Base-by-base conservation (phyloP, 164 flowering plant genomes). In the Litsea cubeba region DNA sequence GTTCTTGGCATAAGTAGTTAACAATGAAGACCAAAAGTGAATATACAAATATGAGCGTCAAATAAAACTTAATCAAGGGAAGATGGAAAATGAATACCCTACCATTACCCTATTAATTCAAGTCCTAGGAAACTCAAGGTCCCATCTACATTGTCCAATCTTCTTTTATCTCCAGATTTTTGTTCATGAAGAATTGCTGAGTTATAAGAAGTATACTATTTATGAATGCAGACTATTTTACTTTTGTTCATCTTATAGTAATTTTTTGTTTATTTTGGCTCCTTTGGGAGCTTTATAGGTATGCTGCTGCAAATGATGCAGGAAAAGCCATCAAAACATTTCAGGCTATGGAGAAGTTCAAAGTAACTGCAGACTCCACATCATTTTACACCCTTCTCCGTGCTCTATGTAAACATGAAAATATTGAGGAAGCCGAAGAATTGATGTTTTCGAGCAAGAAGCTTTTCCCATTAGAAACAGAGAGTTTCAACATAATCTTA, bases 401-500 rank as follows among this genome's bases (percentile, higher is more conserved):
- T 74, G 72, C 87, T 70, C 89, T 95, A 1, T 93, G 95, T 76
- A 85, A 75, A 76, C 80, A 91, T 79, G 93, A 93, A 24, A 84
- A 88, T 72, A 76, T 93, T 71, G 98, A 93, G 83, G 92, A 93
- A 81, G 99, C 98, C 60, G 97, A 95, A 83, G 96, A 93, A 75
- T 84, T 87, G 40, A 88, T 95, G 93, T 81, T 87, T 70, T 74
- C 71, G 69, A 91, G 87, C 65, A 91, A 81, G 86, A 87, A 87
- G 83, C 78, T 88, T 69, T 93, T 88, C 71, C 97, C 97, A 0
- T 75, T 91, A 80, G 88, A 82, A 65, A 79, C 87, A 2, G 87
- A 87, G 70, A 80, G 93, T 73, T 95, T 93, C 78, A 93, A 95
- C 80, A 88, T 95, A 76, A 88, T 93, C 76, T 89, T 95, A 26